Evolutionary conservation across 345 rosid species (phyloP).

Genomic region (Angophora floribunda): DNA sequence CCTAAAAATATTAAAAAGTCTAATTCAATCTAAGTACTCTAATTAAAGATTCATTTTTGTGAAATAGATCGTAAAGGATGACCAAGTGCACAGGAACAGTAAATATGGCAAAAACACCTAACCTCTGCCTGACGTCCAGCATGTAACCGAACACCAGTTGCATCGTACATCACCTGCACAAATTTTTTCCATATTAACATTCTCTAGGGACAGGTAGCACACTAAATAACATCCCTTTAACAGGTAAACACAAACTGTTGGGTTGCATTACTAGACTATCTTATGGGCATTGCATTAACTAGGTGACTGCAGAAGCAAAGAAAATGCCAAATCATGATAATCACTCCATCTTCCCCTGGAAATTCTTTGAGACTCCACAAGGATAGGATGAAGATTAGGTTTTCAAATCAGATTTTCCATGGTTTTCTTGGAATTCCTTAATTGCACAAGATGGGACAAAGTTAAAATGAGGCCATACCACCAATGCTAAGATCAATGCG

Average conservation of each 20-base stretch:
- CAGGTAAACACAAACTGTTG: not conserved
- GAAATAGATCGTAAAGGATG: not conserved
- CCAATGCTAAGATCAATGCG: constrained; percentile 59
- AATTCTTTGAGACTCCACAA: not conserved
- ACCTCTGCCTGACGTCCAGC: constrained; percentile 99
- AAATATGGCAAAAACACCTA: constrained; percentile 1
- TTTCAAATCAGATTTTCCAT: not conserved
- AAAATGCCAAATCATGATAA: not conserved
- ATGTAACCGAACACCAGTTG: constrained; percentile 87
- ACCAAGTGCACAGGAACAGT: not conserved
- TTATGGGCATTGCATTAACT: not conserved
- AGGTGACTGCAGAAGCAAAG: not conserved
- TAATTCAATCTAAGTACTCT: not conserved
- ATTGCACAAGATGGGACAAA: not conserved
- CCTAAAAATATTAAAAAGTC: not conserved
- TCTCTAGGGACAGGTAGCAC: not conserved
- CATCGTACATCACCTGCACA: constrained; percentile 91
- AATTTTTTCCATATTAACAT: not conserved
- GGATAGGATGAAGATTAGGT: not conserved
- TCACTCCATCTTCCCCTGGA: not conserved
- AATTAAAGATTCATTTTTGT: not conserved
- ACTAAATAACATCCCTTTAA: not conserved
- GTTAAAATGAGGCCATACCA: constrained; percentile 34
- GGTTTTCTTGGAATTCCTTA: not conserved
- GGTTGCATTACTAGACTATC: not conserved